These are phyloP conservation scores for Trichoderma sp. DNA, from an alignment of 2,329 filamentous ascomycete species.

Conservation along the genomic window DNA sequence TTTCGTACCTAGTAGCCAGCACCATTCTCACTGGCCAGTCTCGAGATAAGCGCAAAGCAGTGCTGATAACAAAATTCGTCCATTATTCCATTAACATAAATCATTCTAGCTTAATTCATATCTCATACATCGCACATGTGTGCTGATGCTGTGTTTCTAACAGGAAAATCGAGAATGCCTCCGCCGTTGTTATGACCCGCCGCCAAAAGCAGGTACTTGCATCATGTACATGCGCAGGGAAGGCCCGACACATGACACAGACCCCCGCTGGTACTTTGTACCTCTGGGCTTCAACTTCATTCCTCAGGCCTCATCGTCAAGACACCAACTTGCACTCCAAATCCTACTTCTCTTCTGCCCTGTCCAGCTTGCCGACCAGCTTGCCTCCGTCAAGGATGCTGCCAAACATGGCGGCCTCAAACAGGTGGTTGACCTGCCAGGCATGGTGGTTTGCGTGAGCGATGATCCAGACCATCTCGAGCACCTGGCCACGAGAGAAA, in stretches of 20 bases:
- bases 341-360: constrained; percentile 20
- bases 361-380: constrained; percentile 36
- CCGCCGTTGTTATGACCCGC: not conserved
- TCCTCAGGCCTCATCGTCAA: not conserved
- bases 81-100: constrained; percentile 1
- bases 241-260: not conserved
- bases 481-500: constrained; percentile 28
- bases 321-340: not conserved
- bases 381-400: constrained; percentile 36
- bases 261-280: not conserved
- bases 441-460: constrained; percentile 32
- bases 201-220: not conserved
- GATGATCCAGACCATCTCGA: constrained; percentile 30
- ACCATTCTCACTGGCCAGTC: not conserved
- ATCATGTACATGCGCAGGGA: no score
- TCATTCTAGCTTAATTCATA: not conserved
- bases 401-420: constrained; percentile 40
- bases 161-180: not conserved
- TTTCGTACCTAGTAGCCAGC: no score
- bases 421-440: constrained; percentile 38
- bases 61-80: not conserved
- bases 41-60: not conserved
- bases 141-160: not conserved
- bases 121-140: not conserved
- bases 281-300: not conserved